These are phyloP conservation scores for Rosa multiflora DNA, from an alignment of 306 rosid genomes.

Conservation along the genomic window DNA sequence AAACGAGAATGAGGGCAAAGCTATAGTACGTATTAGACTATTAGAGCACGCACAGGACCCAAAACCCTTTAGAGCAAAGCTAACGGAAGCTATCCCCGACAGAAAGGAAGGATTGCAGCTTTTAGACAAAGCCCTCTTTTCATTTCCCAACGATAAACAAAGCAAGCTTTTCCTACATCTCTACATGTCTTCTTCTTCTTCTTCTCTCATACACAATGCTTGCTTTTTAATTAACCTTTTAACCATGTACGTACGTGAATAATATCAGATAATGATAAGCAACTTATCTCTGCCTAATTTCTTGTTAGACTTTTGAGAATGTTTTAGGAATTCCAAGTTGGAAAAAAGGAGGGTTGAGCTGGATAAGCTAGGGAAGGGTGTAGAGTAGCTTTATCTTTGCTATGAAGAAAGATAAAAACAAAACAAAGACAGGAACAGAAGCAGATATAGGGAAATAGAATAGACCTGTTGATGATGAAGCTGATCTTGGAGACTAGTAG, in stretches of 20 bases:
- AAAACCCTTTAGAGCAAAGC: slow-evolving; percentile 41
- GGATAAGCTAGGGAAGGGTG: neutral
- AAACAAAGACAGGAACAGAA: slow-evolving; percentile 20
- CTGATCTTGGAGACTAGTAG: slow-evolving; percentile 38
- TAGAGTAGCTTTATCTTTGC: slow-evolving; percentile 1
- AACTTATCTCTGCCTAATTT: slow-evolving; percentile 40
- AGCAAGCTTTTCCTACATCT: slow-evolving; percentile 48
- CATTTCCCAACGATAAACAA: slow-evolving; percentile 77
- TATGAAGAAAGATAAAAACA: slow-evolving; percentile 13
- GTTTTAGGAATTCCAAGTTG: slow-evolving; percentile 12
- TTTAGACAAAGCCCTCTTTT: slow-evolving; percentile 54
- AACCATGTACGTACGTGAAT: neutral
- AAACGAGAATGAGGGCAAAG: neutral
- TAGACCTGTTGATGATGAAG: slow-evolving; percentile 46
- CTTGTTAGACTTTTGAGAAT: slow-evolving; percentile 26
- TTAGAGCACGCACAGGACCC: slow-evolving; percentile 58
- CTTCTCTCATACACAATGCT: slow-evolving; percentile 6
- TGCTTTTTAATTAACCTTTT: neutral
- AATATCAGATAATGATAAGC: slow-evolving; percentile 33
- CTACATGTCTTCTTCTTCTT: neutral
- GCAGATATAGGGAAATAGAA: slow-evolving; percentile 28
- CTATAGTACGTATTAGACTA: neutral
- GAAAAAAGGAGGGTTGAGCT: neutral
- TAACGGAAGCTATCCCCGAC: slow-evolving; percentile 68
- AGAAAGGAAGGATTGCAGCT: slow-evolving; percentile 92